Base-by-base conservation (phyloP, 2,329 filamentous ascomycete genomes). In the Pseudocercospora cruenta region DNA sequence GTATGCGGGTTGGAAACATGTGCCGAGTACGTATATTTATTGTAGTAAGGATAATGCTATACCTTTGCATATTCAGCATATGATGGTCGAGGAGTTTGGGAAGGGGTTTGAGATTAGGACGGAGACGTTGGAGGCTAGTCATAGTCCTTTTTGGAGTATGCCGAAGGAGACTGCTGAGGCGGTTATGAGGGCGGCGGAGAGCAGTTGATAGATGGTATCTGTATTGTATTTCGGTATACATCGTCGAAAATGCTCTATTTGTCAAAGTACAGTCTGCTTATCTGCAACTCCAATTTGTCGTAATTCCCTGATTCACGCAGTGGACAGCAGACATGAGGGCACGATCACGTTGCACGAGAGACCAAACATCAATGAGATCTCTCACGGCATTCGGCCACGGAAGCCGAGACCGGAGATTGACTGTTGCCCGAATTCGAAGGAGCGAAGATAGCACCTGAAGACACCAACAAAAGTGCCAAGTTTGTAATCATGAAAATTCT, bases 11-110 rank as follows among this genome's bases (percentile, higher is more conserved):
- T 82, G 77, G 74, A 79, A 74, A 60, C 68, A 78, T 53, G 76
- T 83, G 26, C 77, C 79, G 1, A 76, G 71, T 28, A 80, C 79
- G 7, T 82, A 81, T 67, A 67, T 83, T 7, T 59, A 80, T 19
- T 82, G 80, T 66, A 73, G 76, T 64, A 66, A 74, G 16, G 81
- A 82, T 62, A 70, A 72, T 21, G 80, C 80, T 1, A 77, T 81
- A 54, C 77, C 75, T n/a, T 21, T 77, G n/a, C 58, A 58, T 4
- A 72, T 65, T 9, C 80, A 83, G 70, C 74, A 79, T 68, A 72
- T 69, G 10, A 79, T 82, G 78, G 73, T 78, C 7, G 60, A 65
- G 22, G 57, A 31, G 12, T 72, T 45, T 43, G 64, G 69, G 51
- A 63, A 61, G 4, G 73, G 66, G 16, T 66, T 60, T n/a, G 60